Percentiles rank a stretch among this genome's conserved stretches.
Conservation (phyloP, 176 grass and related monocot species). For the Eragrostis nindensis region DNA sequence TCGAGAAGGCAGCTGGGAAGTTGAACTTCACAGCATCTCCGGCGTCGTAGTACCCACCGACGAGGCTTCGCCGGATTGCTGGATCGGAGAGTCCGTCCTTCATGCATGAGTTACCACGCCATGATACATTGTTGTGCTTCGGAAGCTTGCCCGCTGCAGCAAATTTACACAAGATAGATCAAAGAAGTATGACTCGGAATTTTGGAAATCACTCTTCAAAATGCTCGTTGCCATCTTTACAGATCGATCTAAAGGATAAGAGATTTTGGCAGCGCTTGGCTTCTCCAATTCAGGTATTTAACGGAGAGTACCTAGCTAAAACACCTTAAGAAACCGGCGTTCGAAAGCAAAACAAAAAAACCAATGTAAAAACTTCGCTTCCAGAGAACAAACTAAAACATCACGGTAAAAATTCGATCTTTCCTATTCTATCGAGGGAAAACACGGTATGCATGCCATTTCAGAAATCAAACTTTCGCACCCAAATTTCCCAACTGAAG, state of each 20-base stretch:
- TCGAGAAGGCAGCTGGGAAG: slow-evolving; percentile 83
- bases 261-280: neutral
- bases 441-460: no score
- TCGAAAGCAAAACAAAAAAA: neutral
- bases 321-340: neutral
- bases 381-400: slow-evolving; percentile 2
- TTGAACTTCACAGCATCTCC: slow-evolving; percentile 85
- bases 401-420: neutral
- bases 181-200: neutral
- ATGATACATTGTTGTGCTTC: slow-evolving; percentile 81
- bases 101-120: slow-evolving; percentile 81
- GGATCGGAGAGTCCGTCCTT: slow-evolving; percentile 82
- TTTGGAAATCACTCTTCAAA: neutral
- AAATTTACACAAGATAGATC: slow-evolving; percentile 17
- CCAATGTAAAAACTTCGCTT: slow-evolving; percentile 5
- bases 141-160: slow-evolving; percentile 79
- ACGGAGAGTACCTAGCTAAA: slow-evolving; percentile 9
- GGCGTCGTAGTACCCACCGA: slow-evolving; percentile 79
- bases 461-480: neutral
- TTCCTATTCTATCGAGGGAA: neutral
- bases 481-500: neutral
- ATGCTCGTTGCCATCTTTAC: neutral
- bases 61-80: slow-evolving; percentile 57
- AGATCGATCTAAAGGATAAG: slow-evolving; percentile 24
- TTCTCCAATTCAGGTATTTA: neutral